Percentiles rank a stretch among this genome's conserved stretches.
Conservation (phyloP, 768 basidiomycete species). For the Suillus cothurnatus region DNA sequence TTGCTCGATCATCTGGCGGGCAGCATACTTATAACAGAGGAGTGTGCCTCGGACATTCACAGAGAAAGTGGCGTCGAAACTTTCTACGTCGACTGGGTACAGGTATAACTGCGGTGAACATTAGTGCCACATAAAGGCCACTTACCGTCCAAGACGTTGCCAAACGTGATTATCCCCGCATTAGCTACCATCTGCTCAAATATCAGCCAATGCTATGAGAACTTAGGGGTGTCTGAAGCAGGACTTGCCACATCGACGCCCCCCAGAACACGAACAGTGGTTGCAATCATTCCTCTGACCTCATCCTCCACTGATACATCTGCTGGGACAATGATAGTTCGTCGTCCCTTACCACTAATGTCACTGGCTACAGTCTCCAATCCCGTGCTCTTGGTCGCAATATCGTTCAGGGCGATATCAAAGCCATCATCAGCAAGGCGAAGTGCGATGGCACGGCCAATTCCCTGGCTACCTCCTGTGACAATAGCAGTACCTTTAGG, state of each 20-base stretch:
- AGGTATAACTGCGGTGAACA: neutral
- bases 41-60: conserved; percentile 40
- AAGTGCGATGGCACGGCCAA: conserved; percentile 49
- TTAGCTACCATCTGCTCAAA: conserved; percentile 12
- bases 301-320: conserved; percentile 21
- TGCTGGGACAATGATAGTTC: conserved; percentile 1
- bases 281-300: conserved; percentile 16
- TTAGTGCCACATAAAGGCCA: neutral
- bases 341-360: conserved; percentile 15
- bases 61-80: conserved; percentile 33
- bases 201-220: neutral
- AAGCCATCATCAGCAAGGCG: conserved; percentile 51
- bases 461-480: conserved; percentile 49
- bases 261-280: conserved; percentile 13
- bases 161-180: conserved; percentile 8
- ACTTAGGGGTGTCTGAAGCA: neutral
- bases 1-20: conserved; percentile 42
- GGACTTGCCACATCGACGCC: conserved; percentile 19
- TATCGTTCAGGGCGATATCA: conserved; percentile 49
- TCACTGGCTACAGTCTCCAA: conserved; percentile 17
- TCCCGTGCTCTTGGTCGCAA: conserved; percentile 17
- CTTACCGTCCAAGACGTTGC: neutral
- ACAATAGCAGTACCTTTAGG: conserved; percentile 38
- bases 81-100: conserved; percentile 27
- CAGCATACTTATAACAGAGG: conserved; percentile 40